Base-by-base conservation (phyloP, 108 stramenopile species). In the Fragilaria radians region DNA sequence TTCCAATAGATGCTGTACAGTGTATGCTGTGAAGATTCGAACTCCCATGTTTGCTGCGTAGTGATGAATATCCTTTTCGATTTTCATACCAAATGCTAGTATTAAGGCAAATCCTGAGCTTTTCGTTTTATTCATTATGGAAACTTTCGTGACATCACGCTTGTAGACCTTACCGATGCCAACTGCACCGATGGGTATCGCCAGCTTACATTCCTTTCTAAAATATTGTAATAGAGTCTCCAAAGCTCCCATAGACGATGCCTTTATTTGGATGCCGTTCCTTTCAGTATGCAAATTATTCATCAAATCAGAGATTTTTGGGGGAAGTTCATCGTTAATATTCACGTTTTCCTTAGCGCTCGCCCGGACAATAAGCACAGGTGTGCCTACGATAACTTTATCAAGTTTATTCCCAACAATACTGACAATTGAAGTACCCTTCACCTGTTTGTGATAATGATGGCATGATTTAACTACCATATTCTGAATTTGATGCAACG, bases 161-260 rank as follows among this genome's bases (percentile, higher is more conserved):
- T 97, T 97, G 86, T 95, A 87, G 52, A 99, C 81, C 24, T 95
- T 92, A 22, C 98, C 98, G 61, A 99, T 97, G 31, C 89, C 92
- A 54, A 96, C 91, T n/a, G 85, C 80, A 68, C 91, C 89, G 9
- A 99, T 96, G 33, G 98, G 98, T 61, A 99, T 96, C 7, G 98
- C 97, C 0, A 96, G 97, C 62, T 96, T 83, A 46, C 95, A 95
- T 45, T 96, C 96, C 61, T 93, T 92, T 21, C 96, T 85, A 33
- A 99, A 85, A 74, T 97, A 98, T 80, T 98, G 92, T 28, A 99
- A 83, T 63, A 99, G 73, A n/a, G 98, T 97, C 75, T 99, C 98
- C 34, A 99, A 78, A 1, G 98, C 97, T 4, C 98, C 98, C 48
- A 99, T 82, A 25, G 99, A 98, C 11, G 94, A 95, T 1, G 99